Base-by-base conservation (phyloP, 78 protist species). In the Diacronema lutheri region DNA sequence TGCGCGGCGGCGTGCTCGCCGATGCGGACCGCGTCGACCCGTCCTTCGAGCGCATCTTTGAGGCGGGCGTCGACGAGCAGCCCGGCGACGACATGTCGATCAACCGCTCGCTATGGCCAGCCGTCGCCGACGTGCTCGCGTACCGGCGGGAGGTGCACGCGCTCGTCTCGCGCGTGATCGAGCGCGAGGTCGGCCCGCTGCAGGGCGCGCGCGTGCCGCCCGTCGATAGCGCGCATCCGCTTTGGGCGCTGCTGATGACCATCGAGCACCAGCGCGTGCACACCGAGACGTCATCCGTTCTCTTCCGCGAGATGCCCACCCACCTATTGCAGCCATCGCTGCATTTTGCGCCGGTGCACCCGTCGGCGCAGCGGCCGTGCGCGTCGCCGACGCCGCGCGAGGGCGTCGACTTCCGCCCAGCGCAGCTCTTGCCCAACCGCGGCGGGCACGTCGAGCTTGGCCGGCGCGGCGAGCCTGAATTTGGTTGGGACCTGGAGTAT, bases 21-120 rank as follows among this genome's bases (percentile, higher is more conserved):
- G 72, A n/a, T 13, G 71, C 57, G n/a, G 50, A 44, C 16, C 50
- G 50, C 50, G 25, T 91, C 69, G 29, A 91, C 71, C 77, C 86
- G 20, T 11, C 7, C 40, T 84, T 76, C 41, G 95, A 93, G 72
- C 38, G 29, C 21, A 25, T 84, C 41, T 91, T 89, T 16, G 95
- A 90, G 65, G 64, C 74, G 11, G 95, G 95, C 35, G 95, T 93
- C 55, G 95, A 93, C 83, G 95, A 93, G 69, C 91, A 91, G 95
- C 9, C 74, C 10, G 55, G 73, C 73, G 84, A 80, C 16, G 84
- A 80, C 66, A 2, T 60, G 26, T 1, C 16, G 16, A 3, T 44
- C 16, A 44, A 44, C 50, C 16, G 7, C 31, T 6, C 4, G 38
- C 9, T 13, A 10, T 64, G 83, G 82, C 86, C 85, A 1, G 9